Base-by-base conservation (phyloP, 1,284 basidiomycete species). In the Malassezia arunalokei region DNA sequence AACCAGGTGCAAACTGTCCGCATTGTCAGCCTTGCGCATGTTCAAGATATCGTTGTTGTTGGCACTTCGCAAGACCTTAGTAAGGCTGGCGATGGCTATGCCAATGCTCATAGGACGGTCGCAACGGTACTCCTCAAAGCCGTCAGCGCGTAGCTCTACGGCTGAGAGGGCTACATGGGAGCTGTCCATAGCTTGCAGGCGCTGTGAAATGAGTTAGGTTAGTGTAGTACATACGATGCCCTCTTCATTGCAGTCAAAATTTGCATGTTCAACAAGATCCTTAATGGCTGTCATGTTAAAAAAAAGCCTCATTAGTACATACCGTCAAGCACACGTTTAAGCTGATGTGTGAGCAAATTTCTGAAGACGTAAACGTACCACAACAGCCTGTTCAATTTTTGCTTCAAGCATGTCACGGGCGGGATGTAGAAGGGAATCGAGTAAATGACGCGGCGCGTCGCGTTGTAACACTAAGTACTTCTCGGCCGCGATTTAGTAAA, bases 161-260 rank as follows among this genome's bases (percentile, higher is more conserved):
- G 87, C 77, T 35, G 96, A 92, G 56, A 96, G 84, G 1, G 92
- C 94, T 68, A 98, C 92, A 76, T 98, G 94, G 6, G 92, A 96
- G 80, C 95, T 96, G 79, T 98, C 94, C 94, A 98, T 99, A 1
- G 94, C 92, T 79, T 98, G 94, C 30, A 73, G 63, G 41, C 62
- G 63, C 65, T 68, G 55, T 38, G 37, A 28, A 28, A 15, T 33
- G 28, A 33, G 2, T 15, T 8, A 44, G 14, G 31, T n/a, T 14
- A 11, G 32, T 24, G 8, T n/a, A 37, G 20, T 39, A 81, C 85
- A 65, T 68, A 86, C 84, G 61, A 99, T 85, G 38, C 68, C 94
- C 68, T 94, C 90, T 62, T 99, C 92, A 59, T 83, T 88, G 76
- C 91, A 96, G 73, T 95, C 87, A 73, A 96, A 95, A 77, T 98